Conservation (phyloP, 345 rosid genomes). For the Moricandia arvensis region DNA sequence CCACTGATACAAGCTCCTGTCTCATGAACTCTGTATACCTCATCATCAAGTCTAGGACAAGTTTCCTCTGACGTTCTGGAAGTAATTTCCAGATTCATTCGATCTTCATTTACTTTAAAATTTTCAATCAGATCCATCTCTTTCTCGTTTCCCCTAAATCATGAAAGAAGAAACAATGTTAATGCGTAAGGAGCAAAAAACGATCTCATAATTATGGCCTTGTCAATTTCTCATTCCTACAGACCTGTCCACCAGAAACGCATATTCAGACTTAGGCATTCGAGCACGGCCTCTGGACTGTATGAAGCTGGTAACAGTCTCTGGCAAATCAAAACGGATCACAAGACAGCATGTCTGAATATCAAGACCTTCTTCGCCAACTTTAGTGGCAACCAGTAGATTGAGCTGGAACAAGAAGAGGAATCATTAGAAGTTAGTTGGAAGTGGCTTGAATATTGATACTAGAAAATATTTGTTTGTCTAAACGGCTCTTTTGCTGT, state of each 20-base stretch:
- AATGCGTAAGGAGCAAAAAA: not conserved
- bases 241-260: constrained; percentile 88
- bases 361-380: constrained; percentile 98
- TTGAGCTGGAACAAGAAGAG: constrained; percentile 64
- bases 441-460: constrained; percentile 18
- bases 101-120: constrained; percentile 57
- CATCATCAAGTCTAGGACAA: constrained; percentile 50
- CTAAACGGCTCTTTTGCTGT: constrained; percentile 1
- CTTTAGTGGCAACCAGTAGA: constrained; percentile 91
- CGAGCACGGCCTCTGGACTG: constrained; percentile 99
- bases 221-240: constrained; percentile 15
- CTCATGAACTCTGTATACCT: constrained; percentile 60
- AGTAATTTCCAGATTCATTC: constrained; percentile 72
- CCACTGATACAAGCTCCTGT: constrained; percentile 80
- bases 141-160: constrained; percentile 64
- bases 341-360: constrained; percentile 98
- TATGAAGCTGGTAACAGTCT: constrained; percentile 91
- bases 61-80: constrained; percentile 61
- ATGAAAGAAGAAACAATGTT: constrained; percentile 30
- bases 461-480: not conserved
- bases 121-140: constrained; percentile 65
- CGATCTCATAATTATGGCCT: constrained; percentile 17
- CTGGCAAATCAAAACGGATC: constrained; percentile 92
- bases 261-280: constrained; percentile 94
- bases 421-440: constrained; percentile 15